These are phyloP conservation scores for Penicillium goetzii DNA, from an alignment of 495 filamentous ascomycete genomes.

Conservation along the genomic window DNA sequence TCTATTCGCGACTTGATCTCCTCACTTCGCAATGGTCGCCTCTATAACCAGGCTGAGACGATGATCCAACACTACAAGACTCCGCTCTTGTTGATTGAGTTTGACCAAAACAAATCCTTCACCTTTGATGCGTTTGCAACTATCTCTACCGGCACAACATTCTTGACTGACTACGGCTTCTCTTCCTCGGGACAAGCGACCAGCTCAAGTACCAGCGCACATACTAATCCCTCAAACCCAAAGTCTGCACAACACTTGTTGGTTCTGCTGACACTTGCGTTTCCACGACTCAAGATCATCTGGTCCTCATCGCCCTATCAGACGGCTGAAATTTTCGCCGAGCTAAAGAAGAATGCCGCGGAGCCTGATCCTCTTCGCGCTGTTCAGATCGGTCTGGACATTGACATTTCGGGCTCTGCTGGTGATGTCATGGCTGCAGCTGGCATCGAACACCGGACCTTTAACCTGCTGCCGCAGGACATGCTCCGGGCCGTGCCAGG, in stretches of 20 bases:
- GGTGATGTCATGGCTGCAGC: constrained; percentile 62
- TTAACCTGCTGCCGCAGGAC: constrained; percentile 75
- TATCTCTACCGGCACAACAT: constrained; percentile 39
- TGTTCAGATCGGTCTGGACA: constrained; percentile 78
- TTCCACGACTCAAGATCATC: constrained; percentile 85
- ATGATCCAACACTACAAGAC: constrained; percentile 92
- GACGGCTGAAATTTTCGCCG: constrained; percentile 94
- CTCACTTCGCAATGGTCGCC: constrained; percentile 86
- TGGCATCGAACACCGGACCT: constrained; percentile 55
- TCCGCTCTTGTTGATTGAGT: constrained; percentile 94
- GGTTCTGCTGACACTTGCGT: constrained; percentile 89
- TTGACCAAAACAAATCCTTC: constrained; percentile 96
- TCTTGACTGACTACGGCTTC: constrained; percentile 63
- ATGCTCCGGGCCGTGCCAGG: constrained; percentile 88
- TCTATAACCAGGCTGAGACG: constrained; percentile 90
- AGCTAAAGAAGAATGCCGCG: constrained; percentile 82
- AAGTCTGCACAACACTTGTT: constrained; percentile 89
- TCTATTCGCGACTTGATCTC: constrained; percentile 86
- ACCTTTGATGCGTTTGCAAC: constrained; percentile 88
- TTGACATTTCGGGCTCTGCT: constrained; percentile 53
- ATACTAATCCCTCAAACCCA: constrained; percentile 50
- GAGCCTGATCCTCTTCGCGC: constrained; percentile 92
- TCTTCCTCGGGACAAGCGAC: constrained; percentile 62
- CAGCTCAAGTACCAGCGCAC: constrained; percentile 51
- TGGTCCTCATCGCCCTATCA: constrained; percentile 95